Base-by-base conservation (phyloP, 202 grass and related monocot species). In the Zoysia matrella region DNA sequence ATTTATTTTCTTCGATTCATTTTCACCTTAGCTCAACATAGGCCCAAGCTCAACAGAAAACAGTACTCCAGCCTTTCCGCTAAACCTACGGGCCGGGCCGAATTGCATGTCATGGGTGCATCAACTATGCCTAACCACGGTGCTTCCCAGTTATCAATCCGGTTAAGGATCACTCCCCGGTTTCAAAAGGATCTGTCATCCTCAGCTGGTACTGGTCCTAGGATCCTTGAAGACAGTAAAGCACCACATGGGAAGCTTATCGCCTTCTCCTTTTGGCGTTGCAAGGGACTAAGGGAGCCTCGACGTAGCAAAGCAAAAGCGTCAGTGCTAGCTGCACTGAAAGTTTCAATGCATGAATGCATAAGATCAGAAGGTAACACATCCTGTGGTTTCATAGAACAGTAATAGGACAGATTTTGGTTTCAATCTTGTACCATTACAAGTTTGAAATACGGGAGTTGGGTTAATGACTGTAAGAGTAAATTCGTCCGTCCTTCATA, bases 341-440 rank as follows among this genome's bases (percentile, higher is more conserved):
- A 88, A 86, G 85, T 84, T 4, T 93, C 90, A 7, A 89, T 95
- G 92, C 91, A 94, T 40, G 90, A 89, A 90, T 98, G 92, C 78
- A 80, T 64, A 95, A 98, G 83, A 80, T 91, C 74, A 95, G 90
- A 72, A 88, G 71, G 42, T 90, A 92, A 54, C 48, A 18, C 12
- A 51, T 5, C 8, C 16, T 30, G 7, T 1, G 10, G 13, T 55
- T 68, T 46, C 11, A 30, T 30, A 60, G 22, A 9, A 48, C 43
- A n/a, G 51, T 44, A 3, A 6, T 39, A 71, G 53, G 11, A 54
- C 22, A 15, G 63, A 6, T 56, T 58, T n/a, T 58, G 54, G 1
- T 76, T 15, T 52, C 22, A 0, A 46, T 46, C 44, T 54, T 90
- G 88, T 79, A 79, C 47, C 79, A 69, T 82, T 60, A 74, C 47